Evolutionary conservation across 2,329 filamentous ascomycete species (phyloP).

Genomic region (Emmonsiellopsis sp.): DNA sequence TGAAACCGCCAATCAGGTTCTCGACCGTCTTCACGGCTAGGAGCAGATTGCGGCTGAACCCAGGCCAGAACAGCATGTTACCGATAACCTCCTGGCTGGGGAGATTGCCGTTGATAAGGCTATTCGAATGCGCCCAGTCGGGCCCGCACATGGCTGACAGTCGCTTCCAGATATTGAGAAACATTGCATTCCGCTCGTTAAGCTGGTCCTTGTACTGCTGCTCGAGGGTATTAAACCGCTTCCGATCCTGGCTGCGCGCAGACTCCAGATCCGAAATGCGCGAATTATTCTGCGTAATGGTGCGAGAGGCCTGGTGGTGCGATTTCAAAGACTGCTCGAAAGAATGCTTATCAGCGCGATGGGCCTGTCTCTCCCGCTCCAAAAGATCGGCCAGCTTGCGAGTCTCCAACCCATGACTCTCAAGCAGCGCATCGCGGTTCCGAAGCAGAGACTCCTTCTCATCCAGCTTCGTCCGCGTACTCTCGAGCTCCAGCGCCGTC

Average conservation of each 20-base stretch:
- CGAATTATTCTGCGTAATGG: constrained; percentile 73
- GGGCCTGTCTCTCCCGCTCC: constrained; percentile 78
- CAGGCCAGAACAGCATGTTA: constrained; percentile 64
- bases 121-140: constrained; percentile 87
- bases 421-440: constrained; percentile 78
- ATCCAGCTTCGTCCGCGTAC: constrained; percentile 64
- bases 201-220: constrained; percentile 77
- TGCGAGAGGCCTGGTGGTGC: constrained; percentile 77
- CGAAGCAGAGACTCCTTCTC: constrained; percentile 88
- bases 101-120: constrained; percentile 77
- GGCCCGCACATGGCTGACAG: constrained; percentile 76
- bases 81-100: constrained; percentile 79
- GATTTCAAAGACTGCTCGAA: constrained; percentile 85
- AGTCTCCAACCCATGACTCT: constrained; percentile 78
- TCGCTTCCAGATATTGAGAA: constrained; percentile 83
- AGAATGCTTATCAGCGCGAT: constrained; percentile 76
- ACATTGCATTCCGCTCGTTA: constrained; percentile 76
- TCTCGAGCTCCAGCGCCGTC: constrained; percentile 72
- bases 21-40: constrained; percentile 83
- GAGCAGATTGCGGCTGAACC: constrained; percentile 83
- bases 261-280: constrained; percentile 80
- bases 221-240: constrained; percentile 67
- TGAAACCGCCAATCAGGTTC: constrained; percentile 66
- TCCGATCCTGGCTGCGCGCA: constrained; percentile 67
- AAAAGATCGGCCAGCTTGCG: constrained; percentile 78